Evolutionary conservation across 2,329 filamentous ascomycete genomes (phyloP), one percentile per base, ranked within the genome.

Genomic region (Alternaria gaisen): DNA sequence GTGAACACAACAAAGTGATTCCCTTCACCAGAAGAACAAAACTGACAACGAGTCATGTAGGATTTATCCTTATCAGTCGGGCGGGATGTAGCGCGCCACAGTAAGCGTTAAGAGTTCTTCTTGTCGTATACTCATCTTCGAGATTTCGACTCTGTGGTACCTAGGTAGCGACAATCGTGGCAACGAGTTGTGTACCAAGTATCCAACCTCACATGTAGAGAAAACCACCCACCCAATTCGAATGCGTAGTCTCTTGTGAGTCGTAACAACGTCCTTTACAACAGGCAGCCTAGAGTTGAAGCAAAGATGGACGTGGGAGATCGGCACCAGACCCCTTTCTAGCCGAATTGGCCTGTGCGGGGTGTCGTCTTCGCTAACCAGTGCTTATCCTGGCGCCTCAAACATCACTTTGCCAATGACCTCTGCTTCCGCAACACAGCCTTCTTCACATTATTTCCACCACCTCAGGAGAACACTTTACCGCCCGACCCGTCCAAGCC

Each of bases 351-450:
- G 18, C 34, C 42, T 2, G 42, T 32, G 34, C 34, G 34, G 30
- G 30, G 46, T 24, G 20, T 16, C 38, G 46, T 38, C 30, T 24
- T 26, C 20, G 34, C 42, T 54, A 24, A 44, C 22, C 41, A 34
- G 38, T 46, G 56, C 56, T 54, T 58, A 30, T 58, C 44, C 34
- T 32, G 40, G 22, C 56, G 51, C 42, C 50, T 42, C 50, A 55
- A 42, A 47, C 26, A 34, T 20, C 32, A 28, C 28, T 42, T 38
- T 24, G 36, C 56, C 46, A 50, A 38, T 36, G 16, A 30, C 14
- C 14, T 44, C 44, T 41, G 24, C 55, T 61, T 52, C 30, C 47
- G 7, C 50, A 42, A 14, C 24, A 16, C 42, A 43, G 54, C 36
- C 41, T 43, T 53, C 42, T 28, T 28, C 38, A 32, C 12, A 8